Evolutionary conservation across 1,139 yeast genomes (phyloP), one percentile per base, ranked within the genome.

Genomic region (Hyphopichia burtonii): DNA sequence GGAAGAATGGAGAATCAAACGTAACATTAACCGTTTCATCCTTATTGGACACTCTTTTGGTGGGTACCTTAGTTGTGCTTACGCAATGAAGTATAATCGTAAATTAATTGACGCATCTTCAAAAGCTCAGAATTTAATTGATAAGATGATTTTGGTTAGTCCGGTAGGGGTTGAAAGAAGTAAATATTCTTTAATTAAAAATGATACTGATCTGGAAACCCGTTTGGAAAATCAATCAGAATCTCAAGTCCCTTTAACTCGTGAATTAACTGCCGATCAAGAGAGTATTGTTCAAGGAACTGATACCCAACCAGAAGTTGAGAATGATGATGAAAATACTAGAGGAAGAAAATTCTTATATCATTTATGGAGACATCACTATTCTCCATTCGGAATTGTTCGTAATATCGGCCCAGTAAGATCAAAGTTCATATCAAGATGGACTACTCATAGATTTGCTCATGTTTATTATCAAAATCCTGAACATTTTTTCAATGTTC

Each of bases 21-120:
- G 86, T 36, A 69, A 73, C 0, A 63, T 86, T 34, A 68, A 74
- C 4, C 76, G 76, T 48, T 83, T 93, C 53, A 81, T 86, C 23
- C 62, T 93, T 19, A 75, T 93, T 45, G 97, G 96, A 1, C 99
- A 93, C 63, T 90, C 98, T 0, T 80, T 90, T 54, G 99, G 99
- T 16, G 98, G 96, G 0, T 90, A 90, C 55, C 65, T 93, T 44
- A 83, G 94, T 19, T 77, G 86, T 47, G 82, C 87, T 10, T 93
- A 93, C 60, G 83, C 93, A 7, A 53, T 83, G 53, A 83, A 82
- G 51, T 84, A 88, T 58, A 70, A 72, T 51, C 61, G 58, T 35
- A 49, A 54, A 20, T 43, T 65, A 31, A 49, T 58, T 17, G 65
- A 67, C 41, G 61, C 66, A 2, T 49, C 53, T 4, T 12, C 37